phyloP scores from a whole-genome alignment of 495 filamentous ascomycete genomes.

The Aspergillus kassunensis region DNA sequence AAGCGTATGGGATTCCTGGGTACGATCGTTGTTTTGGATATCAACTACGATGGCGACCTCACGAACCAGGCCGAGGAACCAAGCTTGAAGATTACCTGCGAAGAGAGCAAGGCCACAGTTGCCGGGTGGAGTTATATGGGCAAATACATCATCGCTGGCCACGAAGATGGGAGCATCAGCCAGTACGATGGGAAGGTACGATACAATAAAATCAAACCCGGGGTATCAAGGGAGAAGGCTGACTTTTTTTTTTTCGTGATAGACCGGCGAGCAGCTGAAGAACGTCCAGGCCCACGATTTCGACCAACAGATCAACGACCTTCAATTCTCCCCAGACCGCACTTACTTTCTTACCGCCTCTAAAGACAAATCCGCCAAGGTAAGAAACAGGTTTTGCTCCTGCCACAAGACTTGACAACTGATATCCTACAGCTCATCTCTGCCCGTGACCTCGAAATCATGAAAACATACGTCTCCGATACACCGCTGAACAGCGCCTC shows the following conservation, averaged over 20 bases:
- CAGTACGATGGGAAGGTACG: slow-evolving; percentile 91
- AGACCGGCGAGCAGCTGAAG: slow-evolving; percentile 78
- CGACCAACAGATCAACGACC: slow-evolving; percentile 80
- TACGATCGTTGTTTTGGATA: slow-evolving; percentile 86
- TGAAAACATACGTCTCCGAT: slow-evolving; percentile 89
- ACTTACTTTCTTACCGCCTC: slow-evolving; percentile 97
- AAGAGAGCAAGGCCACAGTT: slow-evolving; percentile 93
- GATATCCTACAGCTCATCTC: slow-evolving; percentile 60
- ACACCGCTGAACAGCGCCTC: slow-evolving; percentile 95
- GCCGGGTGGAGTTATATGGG: slow-evolving; percentile 90
- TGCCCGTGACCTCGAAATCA: slow-evolving; percentile 75
- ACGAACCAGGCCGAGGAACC: slow-evolving; percentile 75
- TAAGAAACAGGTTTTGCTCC: slow-evolving; percentile 31
- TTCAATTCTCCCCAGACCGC: slow-evolving; percentile 90
- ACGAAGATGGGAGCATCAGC: slow-evolving; percentile 91
- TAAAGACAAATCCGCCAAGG: slow-evolving; percentile 96
- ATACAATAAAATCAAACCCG: not conserved
- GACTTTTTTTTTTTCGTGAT: slow-evolving; percentile 9
- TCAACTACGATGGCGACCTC: slow-evolving; percentile 62
- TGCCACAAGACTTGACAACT: slow-evolving; percentile 10
- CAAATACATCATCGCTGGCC: slow-evolving; percentile 94
- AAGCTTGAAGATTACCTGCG: slow-evolving; percentile 77
- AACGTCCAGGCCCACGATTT: slow-evolving; percentile 78
- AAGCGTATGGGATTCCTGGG: slow-evolving; percentile 95
- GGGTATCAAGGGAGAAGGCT: not conserved